Conservation (phyloP, 2,329 filamentous ascomycete species). For the Mariannaea elegans region DNA sequence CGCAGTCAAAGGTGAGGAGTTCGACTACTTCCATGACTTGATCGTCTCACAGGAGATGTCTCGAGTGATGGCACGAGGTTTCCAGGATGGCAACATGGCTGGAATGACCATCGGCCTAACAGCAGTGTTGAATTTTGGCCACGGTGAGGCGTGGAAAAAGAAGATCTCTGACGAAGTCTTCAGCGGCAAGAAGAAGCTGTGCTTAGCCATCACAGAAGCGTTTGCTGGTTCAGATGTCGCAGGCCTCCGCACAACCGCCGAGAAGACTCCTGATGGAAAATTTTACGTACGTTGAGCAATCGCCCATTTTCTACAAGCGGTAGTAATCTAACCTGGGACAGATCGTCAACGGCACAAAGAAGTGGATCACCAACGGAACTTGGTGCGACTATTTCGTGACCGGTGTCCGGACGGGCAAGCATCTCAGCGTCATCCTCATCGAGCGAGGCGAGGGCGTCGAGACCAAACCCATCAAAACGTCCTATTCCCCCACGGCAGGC, state of each 20-base stretch:
- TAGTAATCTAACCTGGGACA: slow-evolving; percentile 24
- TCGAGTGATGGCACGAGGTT: slow-evolving; percentile 77
- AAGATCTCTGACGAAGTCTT: slow-evolving; percentile 77
- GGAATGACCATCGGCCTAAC: slow-evolving; percentile 87
- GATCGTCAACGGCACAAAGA: slow-evolving; percentile 78
- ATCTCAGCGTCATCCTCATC: slow-evolving; percentile 80
- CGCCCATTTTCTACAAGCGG: not conserved
- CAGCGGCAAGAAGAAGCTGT: slow-evolving; percentile 86
- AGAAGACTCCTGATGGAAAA: slow-evolving; percentile 78
- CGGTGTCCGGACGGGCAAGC: slow-evolving; percentile 81
- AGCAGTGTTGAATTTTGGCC: slow-evolving; percentile 81
- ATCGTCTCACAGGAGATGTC: slow-evolving; percentile 78
- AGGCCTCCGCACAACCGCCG: slow-evolving; percentile 79
- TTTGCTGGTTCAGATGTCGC: slow-evolving; percentile 86
- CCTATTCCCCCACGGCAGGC: slow-evolving; percentile 80
- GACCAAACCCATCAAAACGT: slow-evolving; percentile 81
- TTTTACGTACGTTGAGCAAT: slow-evolving; percentile 64
- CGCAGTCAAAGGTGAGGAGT: slow-evolving; percentile 78
- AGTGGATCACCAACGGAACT: slow-evolving; percentile 86
- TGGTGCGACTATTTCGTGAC: slow-evolving; percentile 87
- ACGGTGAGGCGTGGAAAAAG: slow-evolving; percentile 71
- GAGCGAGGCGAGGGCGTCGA: slow-evolving; percentile 78
- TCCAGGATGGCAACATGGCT: slow-evolving; percentile 87
- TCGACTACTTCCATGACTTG: slow-evolving; percentile 88
- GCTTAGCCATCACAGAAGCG: slow-evolving; percentile 86